These are phyloP conservation scores for Penicillium sp. DNA, from an alignment of 2,329 filamentous ascomycete genomes.

Conservation along the genomic window DNA sequence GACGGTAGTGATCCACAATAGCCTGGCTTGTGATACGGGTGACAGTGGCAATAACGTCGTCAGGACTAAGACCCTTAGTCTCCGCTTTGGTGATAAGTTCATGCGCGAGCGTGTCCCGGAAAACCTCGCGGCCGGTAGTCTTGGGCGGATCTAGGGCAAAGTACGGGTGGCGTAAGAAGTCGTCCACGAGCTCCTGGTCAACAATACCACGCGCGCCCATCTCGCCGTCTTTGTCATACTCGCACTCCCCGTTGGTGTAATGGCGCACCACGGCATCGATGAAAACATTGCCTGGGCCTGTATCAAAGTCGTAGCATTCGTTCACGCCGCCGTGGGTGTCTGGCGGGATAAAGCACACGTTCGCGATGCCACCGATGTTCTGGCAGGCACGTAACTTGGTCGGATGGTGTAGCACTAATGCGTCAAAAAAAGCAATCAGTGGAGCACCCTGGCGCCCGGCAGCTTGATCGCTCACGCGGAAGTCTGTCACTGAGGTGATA, in stretches of 20 bases:
- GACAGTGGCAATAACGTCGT: conserved; percentile 62
- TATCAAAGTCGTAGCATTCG: conserved; percentile 58
- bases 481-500: conserved; percentile 63
- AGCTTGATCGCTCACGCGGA: conserved; percentile 60
- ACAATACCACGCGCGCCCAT: conserved; percentile 56
- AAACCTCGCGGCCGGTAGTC: conserved; percentile 63
- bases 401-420: conserved; percentile 61
- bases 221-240: conserved; percentile 58
- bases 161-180: conserved; percentile 57
- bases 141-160: conserved; percentile 58
- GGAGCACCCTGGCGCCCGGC: conserved; percentile 61
- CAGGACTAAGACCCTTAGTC: conserved; percentile 49
- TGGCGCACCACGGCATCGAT: conserved; percentile 62
- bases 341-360: conserved; percentile 54
- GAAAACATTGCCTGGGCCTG: conserved; percentile 60
- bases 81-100: conserved; percentile 55
- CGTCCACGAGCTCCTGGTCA: conserved; percentile 57
- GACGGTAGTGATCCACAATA: conserved; percentile 49
- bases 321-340: conserved; percentile 29
- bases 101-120: conserved; percentile 60
- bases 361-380: conserved; percentile 66
- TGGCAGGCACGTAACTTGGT: conserved; percentile 62
- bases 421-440: conserved; percentile 62
- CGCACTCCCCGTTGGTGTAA: conserved; percentile 55
- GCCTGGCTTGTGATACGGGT: conserved; percentile 64